Base-by-base conservation (phyloP, 2,329 filamentous ascomycete species). In the Cadophora malorum region DNA sequence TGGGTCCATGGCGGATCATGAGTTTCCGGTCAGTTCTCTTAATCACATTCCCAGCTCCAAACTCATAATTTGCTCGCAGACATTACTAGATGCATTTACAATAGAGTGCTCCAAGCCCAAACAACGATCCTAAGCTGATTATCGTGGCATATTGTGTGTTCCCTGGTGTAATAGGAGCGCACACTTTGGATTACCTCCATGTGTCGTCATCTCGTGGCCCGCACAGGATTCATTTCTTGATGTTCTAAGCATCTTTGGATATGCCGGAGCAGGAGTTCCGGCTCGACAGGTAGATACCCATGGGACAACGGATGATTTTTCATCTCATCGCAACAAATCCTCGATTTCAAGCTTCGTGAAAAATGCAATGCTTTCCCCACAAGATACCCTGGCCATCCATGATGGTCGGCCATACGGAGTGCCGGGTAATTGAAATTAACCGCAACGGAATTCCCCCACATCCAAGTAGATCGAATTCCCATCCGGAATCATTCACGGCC, bases 1-100 rank as follows among this genome's bases (percentile, higher is more conserved):
- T 73, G 83, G 82, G 56, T 86, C 83, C 4, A 81, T 89, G 79
- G 82, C 80, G 31, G 81, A 86, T 66, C 84, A 87, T 65, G 80
- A 84, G 38, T 89, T 88, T 56, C 77, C 80, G 72, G 82, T 85
- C 73, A 64, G 80, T 61, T 56, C 23, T 10, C 8, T 31, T 38
- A 38, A 38, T 6, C 5, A 12, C 1, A 25, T 19, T 41, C 5
- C 28, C 28, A 28, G 21, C 8, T 25, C 16, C 6, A 31, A 49
- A 6, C 41, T 58, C 14, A 58, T 25, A 19, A 31, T 19, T 1
- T 52, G 3, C 2, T 14, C 28, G 19, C 35, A 63, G 62, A 41
- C 49, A 19, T 31, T 64, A n/a, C 49, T 64, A 4, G n/a, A 16
- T 25, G 52, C 50, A 1, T 64, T 64, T 12, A 55, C 49, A n/a